A percentile compares a stretch with the other conserved stretches of the same genome.
Conservation (phyloP, 805 yeast genomes). For the Blastobotrys chiropterorum region DNA sequence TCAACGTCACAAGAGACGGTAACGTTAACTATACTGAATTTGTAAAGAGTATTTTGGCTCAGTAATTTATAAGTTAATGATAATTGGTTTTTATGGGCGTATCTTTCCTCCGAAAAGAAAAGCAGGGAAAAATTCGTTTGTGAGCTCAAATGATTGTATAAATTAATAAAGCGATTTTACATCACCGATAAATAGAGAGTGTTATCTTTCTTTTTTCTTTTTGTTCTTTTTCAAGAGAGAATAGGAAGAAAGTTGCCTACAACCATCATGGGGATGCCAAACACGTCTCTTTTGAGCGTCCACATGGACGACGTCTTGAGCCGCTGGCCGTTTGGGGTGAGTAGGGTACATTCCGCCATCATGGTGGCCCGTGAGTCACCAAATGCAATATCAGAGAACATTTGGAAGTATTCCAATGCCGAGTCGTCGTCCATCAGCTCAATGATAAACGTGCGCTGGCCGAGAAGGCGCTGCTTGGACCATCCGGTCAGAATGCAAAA, state of each 20-base stretch:
- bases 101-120: no score
- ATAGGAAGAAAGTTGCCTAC: constrained; percentile 90
- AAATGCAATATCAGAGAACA: constrained; percentile 79
- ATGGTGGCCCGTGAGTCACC: constrained; percentile 85
- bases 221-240: constrained; percentile 8
- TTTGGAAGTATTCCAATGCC: constrained; percentile 80
- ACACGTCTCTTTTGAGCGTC: constrained; percentile 91
- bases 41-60: constrained; percentile 88
- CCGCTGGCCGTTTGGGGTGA: constrained; percentile 36
- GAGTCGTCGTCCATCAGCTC: constrained; percentile 84
- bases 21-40: constrained; percentile 89
- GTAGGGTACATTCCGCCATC: constrained; percentile 78
- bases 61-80: constrained; percentile 44
- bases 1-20: constrained; percentile 87
- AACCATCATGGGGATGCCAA: constrained; percentile 96
- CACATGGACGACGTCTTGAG: constrained; percentile 79
- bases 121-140: no score
- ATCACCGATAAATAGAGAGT: no score
- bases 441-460: constrained; percentile 31
- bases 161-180: no score
- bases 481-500: constrained; percentile 89
- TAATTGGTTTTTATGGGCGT: not conserved
- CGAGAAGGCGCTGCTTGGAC: constrained; percentile 61
- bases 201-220: not conserved
- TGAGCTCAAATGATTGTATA: no score